Evolutionary conservation across 169 alveolate genomes (phyloP), one percentile per base, ranked within the genome.

Genomic region (Plasmodium inui): DNA sequence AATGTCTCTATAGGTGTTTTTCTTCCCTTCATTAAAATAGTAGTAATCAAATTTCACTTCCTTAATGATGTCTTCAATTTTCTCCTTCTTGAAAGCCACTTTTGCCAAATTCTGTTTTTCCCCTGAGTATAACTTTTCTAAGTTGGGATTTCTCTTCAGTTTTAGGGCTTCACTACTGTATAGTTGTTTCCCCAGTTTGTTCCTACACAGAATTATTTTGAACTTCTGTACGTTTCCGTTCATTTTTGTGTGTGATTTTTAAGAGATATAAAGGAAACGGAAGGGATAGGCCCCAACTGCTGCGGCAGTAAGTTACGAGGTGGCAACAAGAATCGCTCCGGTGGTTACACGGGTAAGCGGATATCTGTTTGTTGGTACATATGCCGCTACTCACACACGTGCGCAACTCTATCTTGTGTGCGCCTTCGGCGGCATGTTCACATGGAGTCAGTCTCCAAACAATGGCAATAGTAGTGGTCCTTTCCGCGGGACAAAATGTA

Each of bases 1-100:
- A 4, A 96, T 92, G 73, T 96, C 95, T 39, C 92, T 82, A 95
- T 95, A 97, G 22, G 94, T 96, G 92, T 97, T 96, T 39, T 92
- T 95, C 74, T 84, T 71, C 39, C 95, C 94, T 74, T 94, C 95
- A 39, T 97, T 97, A 86, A 96, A 85, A 96, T 96, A 96, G 91
- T 96, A 96, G 84, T 93, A 97, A 91, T 95, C 96, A 84, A 97
- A 96, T 70, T 97, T 97, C 26, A 96, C 98, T 82, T 97, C 98
- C 70, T 84, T 86, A 93, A 96, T 92, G 26, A 97, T 94, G 14
- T 71, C 92, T 81, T 95, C 97, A 28, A 96, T 80, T 78, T 97
- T 96, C 82, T 97, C 98, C 83, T 96, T 95, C 57, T 92, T 92
- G 80, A 96, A 96, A 1, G 96, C 92, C 28, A 96, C 97, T 79